phyloP scores from a whole-genome alignment of 2,329 filamentous ascomycete genomes.

The Colletotrichum echinochloae region DNA sequence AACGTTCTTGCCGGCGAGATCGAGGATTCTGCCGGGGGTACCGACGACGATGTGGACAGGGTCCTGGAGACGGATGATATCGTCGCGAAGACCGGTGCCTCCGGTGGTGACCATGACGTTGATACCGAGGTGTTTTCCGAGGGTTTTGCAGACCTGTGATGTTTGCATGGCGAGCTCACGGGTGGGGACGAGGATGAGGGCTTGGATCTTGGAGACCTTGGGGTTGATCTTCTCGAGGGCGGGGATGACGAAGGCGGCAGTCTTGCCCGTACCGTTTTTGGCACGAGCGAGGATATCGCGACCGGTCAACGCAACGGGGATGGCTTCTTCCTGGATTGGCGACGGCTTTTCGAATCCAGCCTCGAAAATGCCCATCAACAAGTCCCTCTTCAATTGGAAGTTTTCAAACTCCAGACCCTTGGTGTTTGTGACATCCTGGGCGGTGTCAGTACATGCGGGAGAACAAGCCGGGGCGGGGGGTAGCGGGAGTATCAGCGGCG shows the following conservation, averaged over 20 bases:
- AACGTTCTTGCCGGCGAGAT: constrained; percentile 95
- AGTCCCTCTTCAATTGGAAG: constrained; percentile 92
- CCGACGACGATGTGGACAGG: constrained; percentile 97
- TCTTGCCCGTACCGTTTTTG: constrained; percentile 99
- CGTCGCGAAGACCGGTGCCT: constrained; percentile 93
- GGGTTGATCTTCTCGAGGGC: constrained; percentile 96
- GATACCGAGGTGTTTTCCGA: constrained; percentile 95
- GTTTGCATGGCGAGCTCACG: constrained; percentile 98
- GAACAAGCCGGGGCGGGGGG: background rate
- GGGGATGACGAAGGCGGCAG: constrained; percentile 96
- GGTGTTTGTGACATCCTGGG: constrained; percentile 94
- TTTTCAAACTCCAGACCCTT: constrained; percentile 99
- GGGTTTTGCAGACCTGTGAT: constrained; percentile 98
- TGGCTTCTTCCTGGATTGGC: constrained; percentile 98
- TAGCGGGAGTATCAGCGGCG: background rate
- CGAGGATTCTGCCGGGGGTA: constrained; percentile 94
- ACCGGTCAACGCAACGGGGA: constrained; percentile 94
- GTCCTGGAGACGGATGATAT: constrained; percentile 94
- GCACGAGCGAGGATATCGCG: constrained; percentile 95
- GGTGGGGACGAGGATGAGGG: constrained; percentile 94
- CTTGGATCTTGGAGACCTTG: constrained; percentile 96
- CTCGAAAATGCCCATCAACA: constrained; percentile 99
- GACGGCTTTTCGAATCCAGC: constrained; percentile 99
- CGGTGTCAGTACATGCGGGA: constrained; percentile 31
- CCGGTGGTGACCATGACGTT: constrained; percentile 99